These are phyloP conservation scores for Canna indica DNA, from an alignment of 176 grass and related monocot species.

Conservation along the genomic window DNA sequence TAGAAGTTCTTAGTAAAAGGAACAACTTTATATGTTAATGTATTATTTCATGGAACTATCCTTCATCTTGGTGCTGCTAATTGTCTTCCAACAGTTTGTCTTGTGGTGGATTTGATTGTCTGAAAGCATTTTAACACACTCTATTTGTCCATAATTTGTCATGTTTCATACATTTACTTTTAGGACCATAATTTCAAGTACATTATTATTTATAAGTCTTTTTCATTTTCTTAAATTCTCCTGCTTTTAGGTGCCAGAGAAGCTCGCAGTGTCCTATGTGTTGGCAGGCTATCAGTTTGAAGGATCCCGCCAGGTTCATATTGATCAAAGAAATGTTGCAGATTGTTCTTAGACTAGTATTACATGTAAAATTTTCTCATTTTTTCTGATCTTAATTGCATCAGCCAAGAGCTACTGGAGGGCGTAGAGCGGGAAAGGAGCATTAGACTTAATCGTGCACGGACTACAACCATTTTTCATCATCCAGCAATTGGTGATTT, in stretches of 20 bases:
- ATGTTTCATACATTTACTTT: background rate
- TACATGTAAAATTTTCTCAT: background rate
- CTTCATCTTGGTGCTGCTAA: background rate
- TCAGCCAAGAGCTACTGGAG: constrained; percentile 80
- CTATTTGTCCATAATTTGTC: background rate
- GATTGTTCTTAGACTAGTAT: background rate
- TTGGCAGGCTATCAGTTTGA: constrained; percentile 74
- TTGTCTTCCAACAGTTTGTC: background rate
- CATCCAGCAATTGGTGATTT: constrained; percentile 75
- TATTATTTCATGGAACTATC: background rate
- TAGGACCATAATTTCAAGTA: no score
- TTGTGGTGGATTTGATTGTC: background rate
- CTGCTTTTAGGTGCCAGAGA: constrained; percentile 64
- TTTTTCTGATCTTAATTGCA: background rate
- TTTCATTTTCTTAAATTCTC: background rate
- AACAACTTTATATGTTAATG: no score
- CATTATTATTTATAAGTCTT: background rate
- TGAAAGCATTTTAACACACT: background rate
- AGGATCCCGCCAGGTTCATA: constrained; percentile 68
- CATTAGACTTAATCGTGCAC: constrained; percentile 53
- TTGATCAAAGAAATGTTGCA: constrained; percentile 8
- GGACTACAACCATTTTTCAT: constrained; percentile 50
- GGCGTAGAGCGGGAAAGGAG: constrained; percentile 60
- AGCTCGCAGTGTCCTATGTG: constrained; percentile 99
- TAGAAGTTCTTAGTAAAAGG: background rate